These are phyloP conservation scores for Pichia paraexigua DNA, from an alignment of 805 yeast genomes.

Conservation along the genomic window DNA sequence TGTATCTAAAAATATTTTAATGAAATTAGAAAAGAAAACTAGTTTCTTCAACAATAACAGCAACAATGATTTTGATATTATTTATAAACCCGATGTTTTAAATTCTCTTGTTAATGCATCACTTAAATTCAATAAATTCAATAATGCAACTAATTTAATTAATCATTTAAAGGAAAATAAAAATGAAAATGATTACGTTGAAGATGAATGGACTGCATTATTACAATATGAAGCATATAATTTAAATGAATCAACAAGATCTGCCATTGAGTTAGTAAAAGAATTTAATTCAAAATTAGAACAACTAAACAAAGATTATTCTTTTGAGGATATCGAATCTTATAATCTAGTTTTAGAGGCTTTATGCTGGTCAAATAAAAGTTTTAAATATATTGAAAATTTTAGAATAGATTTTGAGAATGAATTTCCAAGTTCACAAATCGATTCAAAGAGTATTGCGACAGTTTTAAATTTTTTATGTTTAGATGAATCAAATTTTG, in stretches of 20 bases:
- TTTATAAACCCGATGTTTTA: constrained; percentile 20
- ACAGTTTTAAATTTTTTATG: constrained; percentile 27
- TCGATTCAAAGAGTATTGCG: constrained; percentile 31
- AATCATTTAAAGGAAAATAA: constrained; percentile 8
- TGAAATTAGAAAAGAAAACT: constrained; percentile 15
- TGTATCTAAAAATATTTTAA: constrained; percentile 16
- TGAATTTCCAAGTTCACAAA: constrained; percentile 21
- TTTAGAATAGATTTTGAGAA: constrained; percentile 25
- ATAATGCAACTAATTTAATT: constrained; percentile 15
- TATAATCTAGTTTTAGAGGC: constrained; percentile 22
- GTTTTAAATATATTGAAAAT: constrained; percentile 19
- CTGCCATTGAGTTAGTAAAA: constrained; percentile 26
- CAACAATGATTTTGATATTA: constrained; percentile 8
- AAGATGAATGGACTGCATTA: constrained; percentile 22
- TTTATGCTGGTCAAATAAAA: constrained; percentile 23
- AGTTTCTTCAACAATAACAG: constrained; percentile 11
- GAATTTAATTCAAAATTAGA: constrained; percentile 12
- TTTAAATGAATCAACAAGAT: constrained; percentile 2
- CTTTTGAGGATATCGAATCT: constrained; percentile 17
- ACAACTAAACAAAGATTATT: constrained; percentile 12
- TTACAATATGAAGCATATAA: constrained; percentile 18
- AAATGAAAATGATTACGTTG: constrained; percentile 11
- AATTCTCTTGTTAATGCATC: constrained; percentile 21
- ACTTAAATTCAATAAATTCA: constrained; percentile 15
- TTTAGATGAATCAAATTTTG: not conserved